Percentiles rank a stretch among this genome's conserved stretches.
Evolutionary conservation across 1,284 basidiomycete genomes (phyloP).

Genomic region (Microbotryum silenes-acaulis): DNA sequence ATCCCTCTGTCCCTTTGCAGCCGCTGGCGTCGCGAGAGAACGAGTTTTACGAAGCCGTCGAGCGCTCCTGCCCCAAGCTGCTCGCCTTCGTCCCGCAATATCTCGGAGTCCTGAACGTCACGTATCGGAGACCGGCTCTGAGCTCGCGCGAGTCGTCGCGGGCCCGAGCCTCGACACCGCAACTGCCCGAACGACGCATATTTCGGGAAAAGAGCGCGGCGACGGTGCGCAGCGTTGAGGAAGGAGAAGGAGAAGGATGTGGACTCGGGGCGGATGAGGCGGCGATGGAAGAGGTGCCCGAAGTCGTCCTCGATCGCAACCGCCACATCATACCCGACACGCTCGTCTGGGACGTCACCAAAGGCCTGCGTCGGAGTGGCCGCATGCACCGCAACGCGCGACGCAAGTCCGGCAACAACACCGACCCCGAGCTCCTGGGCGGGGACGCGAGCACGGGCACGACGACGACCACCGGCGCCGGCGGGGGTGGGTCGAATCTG

Average conservation of each 20-base stretch:
- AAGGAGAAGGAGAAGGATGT: not conserved
- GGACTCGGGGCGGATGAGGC: constrained; percentile 1
- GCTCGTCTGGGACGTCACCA: constrained; percentile 48
- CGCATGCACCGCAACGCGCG: not conserved
- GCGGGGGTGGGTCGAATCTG: constrained; percentile 10
- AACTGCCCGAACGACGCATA: not conserved
- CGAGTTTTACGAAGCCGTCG: constrained; percentile 94
- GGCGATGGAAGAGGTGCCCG: constrained; percentile 40
- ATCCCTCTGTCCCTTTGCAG: constrained; percentile 43
- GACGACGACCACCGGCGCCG: not conserved
- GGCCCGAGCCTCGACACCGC: not conserved
- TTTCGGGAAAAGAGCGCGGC: not conserved
- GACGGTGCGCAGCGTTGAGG: constrained; percentile 10
- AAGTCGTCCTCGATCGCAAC: constrained; percentile 86
- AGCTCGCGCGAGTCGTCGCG: constrained; percentile 14
- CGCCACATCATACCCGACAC: constrained; percentile 93
- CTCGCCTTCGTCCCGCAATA: constrained; percentile 92
- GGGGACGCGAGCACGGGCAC: constrained; percentile 15
- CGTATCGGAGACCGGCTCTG: constrained; percentile 53
- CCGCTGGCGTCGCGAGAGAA: constrained; percentile 95
- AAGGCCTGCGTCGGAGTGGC: constrained; percentile 22
- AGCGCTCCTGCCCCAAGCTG: constrained; percentile 81
- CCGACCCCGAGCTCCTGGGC: not conserved
- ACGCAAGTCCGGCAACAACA: constrained; percentile 1
- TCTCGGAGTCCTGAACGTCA: constrained; percentile 95